Evolutionary conservation across 345 rosid genomes (phyloP).

Genomic region (thale cress (Arabidopsis thaliana)): DNA sequence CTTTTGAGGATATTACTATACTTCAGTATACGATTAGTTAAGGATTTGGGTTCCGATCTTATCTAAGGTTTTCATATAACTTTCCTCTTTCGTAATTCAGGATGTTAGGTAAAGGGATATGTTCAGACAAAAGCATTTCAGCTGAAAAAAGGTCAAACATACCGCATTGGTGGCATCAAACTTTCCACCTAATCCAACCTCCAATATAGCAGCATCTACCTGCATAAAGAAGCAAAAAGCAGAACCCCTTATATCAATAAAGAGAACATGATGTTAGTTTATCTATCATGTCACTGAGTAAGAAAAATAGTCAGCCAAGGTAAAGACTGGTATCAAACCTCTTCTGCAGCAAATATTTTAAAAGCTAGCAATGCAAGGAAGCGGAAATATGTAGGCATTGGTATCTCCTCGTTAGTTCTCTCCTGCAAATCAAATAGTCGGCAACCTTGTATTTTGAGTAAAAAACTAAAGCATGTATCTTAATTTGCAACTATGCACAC

Average conservation of each 20-base stretch:
- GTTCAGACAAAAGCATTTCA: conserved; percentile 5
- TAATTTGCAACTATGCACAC: conserved; percentile 26
- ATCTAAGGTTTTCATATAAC: background rate
- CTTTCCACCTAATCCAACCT: conserved; percentile 96
- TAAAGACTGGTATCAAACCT: conserved; percentile 55
- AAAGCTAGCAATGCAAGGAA: conserved; percentile 95
- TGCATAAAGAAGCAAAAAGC: conserved; percentile 43
- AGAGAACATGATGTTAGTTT: conserved; percentile 8
- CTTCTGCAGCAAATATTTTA: conserved; percentile 89
- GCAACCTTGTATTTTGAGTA: background rate
- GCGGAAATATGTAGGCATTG: conserved; percentile 95
- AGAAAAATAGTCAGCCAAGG: background rate
- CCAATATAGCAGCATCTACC: conserved; percentile 96
- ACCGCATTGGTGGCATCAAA: conserved; percentile 98
- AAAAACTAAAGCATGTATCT: conserved; percentile 25
- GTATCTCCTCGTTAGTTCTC: conserved; percentile 68
- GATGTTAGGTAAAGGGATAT: conserved; percentile 1
- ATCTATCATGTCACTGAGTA: conserved; percentile 2
- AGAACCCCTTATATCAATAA: background rate
- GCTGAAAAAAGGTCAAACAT: conserved; percentile 33
- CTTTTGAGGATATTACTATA: background rate
- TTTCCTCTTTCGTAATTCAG: conserved; percentile 16
- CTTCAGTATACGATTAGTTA: conserved; percentile 1
- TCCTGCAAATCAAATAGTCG: conserved; percentile 59
- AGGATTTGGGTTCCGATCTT: conserved; percentile 3